Conservation (phyloP, 129 eudicot species). For the Escallonia herrerae region DNA sequence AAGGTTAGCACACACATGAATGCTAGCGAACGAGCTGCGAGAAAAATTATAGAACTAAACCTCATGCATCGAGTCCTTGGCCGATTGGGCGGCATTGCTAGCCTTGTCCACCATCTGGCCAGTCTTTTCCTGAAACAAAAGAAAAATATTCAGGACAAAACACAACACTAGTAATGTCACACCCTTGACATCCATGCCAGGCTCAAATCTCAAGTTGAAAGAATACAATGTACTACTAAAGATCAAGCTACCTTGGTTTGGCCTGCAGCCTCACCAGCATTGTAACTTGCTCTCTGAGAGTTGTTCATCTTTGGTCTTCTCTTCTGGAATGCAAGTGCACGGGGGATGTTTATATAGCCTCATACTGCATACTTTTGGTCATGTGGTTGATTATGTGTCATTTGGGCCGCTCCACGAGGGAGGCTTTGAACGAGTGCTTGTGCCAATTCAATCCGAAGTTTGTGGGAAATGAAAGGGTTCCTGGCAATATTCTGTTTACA, state of each 20-base stretch:
- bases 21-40: too few species aligned
- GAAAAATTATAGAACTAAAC: not conserved
- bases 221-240: not conserved
- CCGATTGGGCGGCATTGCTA: constrained; percentile 16
- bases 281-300: constrained; percentile 27
- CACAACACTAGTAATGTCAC: too few species aligned
- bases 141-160: not conserved
- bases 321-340: not conserved
- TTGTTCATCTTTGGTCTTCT: constrained; percentile 27
- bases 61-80: constrained; percentile 20
- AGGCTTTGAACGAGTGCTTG: constrained; percentile 1
- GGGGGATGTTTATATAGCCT: not conserved
- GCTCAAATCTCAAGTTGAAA: not conserved
- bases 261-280: constrained; percentile 42
- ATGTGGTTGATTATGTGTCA: constrained; percentile 1
- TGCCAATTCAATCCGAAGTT: not conserved
- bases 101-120: constrained; percentile 17
- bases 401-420: not conserved
- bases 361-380: not conserved
- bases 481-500: not conserved
- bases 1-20: not conserved
- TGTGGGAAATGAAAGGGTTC: not conserved
- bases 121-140: constrained; percentile 4
- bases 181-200: not conserved
- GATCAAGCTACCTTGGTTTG: constrained; percentile 29